Evolutionary conservation across 1,284 basidiomycete genomes (phyloP), one percentile per base, ranked within the genome.

Genomic region (Ustilago lituana): DNA sequence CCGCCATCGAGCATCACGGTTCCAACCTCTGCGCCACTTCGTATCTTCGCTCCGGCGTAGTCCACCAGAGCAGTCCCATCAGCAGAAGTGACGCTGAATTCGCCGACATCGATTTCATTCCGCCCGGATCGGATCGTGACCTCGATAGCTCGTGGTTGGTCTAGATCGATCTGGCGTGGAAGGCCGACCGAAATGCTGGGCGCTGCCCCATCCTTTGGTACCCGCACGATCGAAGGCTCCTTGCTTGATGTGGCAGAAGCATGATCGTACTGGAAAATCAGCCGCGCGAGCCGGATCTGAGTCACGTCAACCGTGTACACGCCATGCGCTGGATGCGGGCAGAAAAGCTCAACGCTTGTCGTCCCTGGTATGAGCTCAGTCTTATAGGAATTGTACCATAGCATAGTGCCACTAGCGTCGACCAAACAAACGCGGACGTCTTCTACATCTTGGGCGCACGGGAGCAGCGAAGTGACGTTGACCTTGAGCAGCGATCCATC

Each of bases 221-320:
- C 53, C 19, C 61, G 47, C n/a, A 82, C 60, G 29, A 61, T 33
- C 8, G 17, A 33, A 14, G 60, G 60, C 19, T 40, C 55, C 24
- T 22, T 47, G 35, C 14, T 55, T 23, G 39, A 38, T 1, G 41
- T 33, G 10, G 45, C 40, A 17, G 48, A 38, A 17, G 53, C 31
- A n/a, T 64, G 43, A 17, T 62, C 57, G 46, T 80, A 78, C 33
- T 80, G 73, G 31, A 77, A 68, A 40, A 80, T 71, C 32, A 78
- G 38, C 23, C 52, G 47, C 7, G 73, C 65, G 6, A 80, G 31
- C 0, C 68, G 58, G 17, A 82, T 53, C 61, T 82, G 80, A 14
- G 73, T 73, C 26, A 77, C 71, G 37, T 80, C 79, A 2, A 82
- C 43, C 20, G 68, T 64, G 35, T 68, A 82, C 10, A 60, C 57